These are phyloP conservation scores for Suillus clintonianus DNA, from an alignment of 768 basidiomycete genomes.

Conservation along the genomic window DNA sequence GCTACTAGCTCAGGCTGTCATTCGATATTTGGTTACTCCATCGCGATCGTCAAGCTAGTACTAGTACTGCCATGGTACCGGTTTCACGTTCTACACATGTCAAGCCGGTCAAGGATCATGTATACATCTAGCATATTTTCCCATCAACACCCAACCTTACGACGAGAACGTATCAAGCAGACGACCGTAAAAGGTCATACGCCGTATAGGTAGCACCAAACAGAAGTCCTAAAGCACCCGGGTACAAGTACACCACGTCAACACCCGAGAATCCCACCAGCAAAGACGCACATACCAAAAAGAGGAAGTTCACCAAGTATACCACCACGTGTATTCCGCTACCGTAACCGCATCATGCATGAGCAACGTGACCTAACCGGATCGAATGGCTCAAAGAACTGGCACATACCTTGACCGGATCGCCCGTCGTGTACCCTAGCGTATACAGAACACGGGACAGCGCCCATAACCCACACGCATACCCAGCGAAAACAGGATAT, in stretches of 20 bases:
- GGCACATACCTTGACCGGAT: constrained; percentile 36
- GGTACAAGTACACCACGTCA: background rate
- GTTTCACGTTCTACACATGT: background rate
- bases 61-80: background rate
- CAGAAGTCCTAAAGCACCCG: constrained; percentile 12
- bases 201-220: constrained; percentile 16
- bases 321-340: constrained; percentile 18
- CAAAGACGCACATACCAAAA: constrained; percentile 14
- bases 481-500: constrained; percentile 38
- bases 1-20: background rate
- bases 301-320: constrained; percentile 12
- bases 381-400: background rate
- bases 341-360: background rate
- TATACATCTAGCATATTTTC: background rate
- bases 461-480: constrained; percentile 38
- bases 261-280: background rate
- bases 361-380: background rate
- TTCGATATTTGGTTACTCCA: background rate
- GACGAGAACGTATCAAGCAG: constrained; percentile 2
- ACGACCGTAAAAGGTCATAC: constrained; percentile 9
- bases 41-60: background rate
- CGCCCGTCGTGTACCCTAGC: constrained; percentile 41
- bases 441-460: constrained; percentile 43
- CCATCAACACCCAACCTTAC: background rate
- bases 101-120: too few species aligned